These are phyloP conservation scores for Dunaliella sp. DNA, from an alignment of 139 green algal genomes.

Conservation along the genomic window DNA sequence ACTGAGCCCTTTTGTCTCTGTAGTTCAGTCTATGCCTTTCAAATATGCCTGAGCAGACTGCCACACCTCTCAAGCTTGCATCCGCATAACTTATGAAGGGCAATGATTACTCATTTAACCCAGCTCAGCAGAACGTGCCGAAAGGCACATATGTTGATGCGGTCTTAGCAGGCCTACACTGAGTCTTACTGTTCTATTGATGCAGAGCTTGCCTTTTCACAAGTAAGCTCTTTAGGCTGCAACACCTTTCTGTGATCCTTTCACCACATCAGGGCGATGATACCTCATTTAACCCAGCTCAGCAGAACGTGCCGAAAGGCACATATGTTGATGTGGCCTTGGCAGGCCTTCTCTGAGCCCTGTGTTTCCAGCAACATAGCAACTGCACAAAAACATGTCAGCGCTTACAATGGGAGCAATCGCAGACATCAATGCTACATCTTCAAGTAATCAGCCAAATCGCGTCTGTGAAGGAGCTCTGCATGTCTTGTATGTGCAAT, in stretches of 20 bases:
- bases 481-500: background rate
- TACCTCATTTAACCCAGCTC: background rate
- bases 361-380: too few relatives aligned
- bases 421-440: background rate
- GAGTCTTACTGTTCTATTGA: too few relatives aligned
- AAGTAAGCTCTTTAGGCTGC: too few relatives aligned
- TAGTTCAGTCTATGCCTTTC: too few relatives aligned
- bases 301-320: background rate
- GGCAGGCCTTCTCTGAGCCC: slow-evolving; percentile 1
- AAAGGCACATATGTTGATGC: background rate
- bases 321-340: background rate
- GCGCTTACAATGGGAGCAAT: background rate
- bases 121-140: background rate
- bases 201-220: too few relatives aligned
- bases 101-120: background rate
- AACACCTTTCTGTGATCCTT: too few relatives aligned
- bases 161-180: background rate
- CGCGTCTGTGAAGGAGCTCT: too few relatives aligned
- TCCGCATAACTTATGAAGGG: too few relatives aligned
- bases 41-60: too few relatives aligned
- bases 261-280: background rate
- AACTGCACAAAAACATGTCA: background rate
- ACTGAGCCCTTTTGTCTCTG: background rate
- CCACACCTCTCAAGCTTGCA: too few relatives aligned
- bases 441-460: too few relatives aligned